Base-by-base conservation (phyloP, 768 basidiomycete species). In the Polyporus arcularius region DNA sequence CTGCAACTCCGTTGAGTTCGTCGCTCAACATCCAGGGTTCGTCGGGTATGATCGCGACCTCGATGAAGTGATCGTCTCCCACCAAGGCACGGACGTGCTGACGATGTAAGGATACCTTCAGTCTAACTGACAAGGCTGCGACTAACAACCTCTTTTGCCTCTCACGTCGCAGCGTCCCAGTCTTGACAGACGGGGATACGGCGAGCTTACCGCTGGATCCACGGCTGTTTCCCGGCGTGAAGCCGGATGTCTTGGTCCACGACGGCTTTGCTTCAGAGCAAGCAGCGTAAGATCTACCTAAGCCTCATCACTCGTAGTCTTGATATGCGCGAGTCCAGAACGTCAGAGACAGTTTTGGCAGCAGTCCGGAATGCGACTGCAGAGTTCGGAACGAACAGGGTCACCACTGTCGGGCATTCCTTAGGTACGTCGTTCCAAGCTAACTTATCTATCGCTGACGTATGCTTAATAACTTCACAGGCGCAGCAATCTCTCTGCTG, bases 401-500 rank as follows among this genome's bases (percentile, higher is more conserved):
- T 84, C 2, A 82, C 81, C 0, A 50, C 79, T 32, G 78, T 81
- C 14, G 79, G 79, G 1, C 78, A 80, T 53, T 79, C 78, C 0
- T 71, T 80, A 4, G 76, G 75, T 71, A 58, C 15, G 70, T 53
- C 4, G 4, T 18, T 16, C 6, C n/a, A 12, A 39, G 18, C 18
- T 10, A 3, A 9, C 1, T n/a, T 45, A 40, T 10, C 14, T 18
- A 39, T 43, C n/a, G 1, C 40, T 39, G 16, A 55, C 26, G 12
- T 26, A 18, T 21, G 31, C n/a, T 28, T 28, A 15, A 2, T 4
- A 21, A 15, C 9, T 16, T 21, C 45, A 4, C 53, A 75, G 82
- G 84, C 48, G 85, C 77, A 42, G 84, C 84, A 0, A 70, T 87
- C 53, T 74, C 83, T 4, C 75, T 84, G 4, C 71, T 85, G 40